These are phyloP conservation scores for Cubamyces lactineus DNA, from an alignment of 768 basidiomycete species.

Conservation along the genomic window DNA sequence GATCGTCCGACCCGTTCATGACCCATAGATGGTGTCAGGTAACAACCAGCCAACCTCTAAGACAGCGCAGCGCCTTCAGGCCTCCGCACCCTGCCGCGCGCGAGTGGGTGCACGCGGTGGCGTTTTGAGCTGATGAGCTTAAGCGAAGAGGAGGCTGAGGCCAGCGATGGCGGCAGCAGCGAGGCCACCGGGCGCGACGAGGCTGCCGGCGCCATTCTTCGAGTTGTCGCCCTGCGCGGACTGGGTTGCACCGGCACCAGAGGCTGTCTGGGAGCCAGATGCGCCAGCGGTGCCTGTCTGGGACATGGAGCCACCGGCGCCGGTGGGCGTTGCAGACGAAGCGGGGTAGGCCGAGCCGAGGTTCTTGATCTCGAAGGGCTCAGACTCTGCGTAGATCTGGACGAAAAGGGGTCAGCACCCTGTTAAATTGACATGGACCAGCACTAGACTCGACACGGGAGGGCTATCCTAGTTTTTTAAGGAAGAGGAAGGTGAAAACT, in stretches of 20 bases:
- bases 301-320: constrained; percentile 26
- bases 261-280: constrained; percentile 30
- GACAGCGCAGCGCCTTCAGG: too few relatives aligned
- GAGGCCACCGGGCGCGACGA: constrained; percentile 22
- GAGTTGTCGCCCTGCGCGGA: background rate
- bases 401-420: background rate
- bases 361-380: constrained; percentile 64
- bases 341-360: constrained; percentile 56
- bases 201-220: constrained; percentile 24
- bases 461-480: background rate
- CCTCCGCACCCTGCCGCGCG: background rate
- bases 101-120: too few relatives aligned
- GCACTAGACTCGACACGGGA: background rate
- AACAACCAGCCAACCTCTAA: background rate
- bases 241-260: constrained; percentile 17
- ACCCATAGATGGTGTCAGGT: too few relatives aligned
- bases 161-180: constrained; percentile 29
- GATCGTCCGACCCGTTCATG: too few relatives aligned
- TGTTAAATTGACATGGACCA: background rate
- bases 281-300: constrained; percentile 29
- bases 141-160: constrained; percentile 30
- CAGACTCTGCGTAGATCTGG: constrained; percentile 60
- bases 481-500: constrained; percentile 31
- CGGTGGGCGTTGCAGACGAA: constrained; percentile 39
- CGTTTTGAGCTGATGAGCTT: background rate